Evolutionary conservation across 192 early-diverging fungal species (phyloP).

Genomic region (Coemansia sp.): DNA sequence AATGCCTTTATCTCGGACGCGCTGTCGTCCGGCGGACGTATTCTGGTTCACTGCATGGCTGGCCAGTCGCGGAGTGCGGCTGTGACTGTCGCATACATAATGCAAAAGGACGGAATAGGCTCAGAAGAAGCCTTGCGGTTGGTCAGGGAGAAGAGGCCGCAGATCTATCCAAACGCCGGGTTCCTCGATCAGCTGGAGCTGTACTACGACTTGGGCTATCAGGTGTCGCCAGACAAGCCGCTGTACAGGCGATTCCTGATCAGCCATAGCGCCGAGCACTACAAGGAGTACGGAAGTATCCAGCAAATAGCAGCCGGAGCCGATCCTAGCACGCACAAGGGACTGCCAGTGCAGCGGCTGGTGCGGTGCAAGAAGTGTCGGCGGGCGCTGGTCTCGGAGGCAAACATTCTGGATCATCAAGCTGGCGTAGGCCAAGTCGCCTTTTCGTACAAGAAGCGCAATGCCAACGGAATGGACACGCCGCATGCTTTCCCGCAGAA

Average conservation of each 20-base stretch:
- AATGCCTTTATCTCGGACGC: conserved; percentile 61
- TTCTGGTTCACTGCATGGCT: conserved; percentile 73
- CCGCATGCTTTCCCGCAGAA: conserved; percentile 54
- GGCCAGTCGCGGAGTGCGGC: conserved; percentile 74
- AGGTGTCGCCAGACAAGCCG: conserved; percentile 57
- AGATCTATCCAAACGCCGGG: conserved; percentile 65
- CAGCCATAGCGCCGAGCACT: conserved; percentile 62
- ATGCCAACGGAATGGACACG: conserved; percentile 45
- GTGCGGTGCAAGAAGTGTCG: conserved; percentile 66
- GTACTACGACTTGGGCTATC: conserved; percentile 62
- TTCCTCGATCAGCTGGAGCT: conserved; percentile 66
- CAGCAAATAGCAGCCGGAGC: conserved; percentile 57
- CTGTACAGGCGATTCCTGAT: conserved; percentile 70
- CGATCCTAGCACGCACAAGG: conserved; percentile 49
- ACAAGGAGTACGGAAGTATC: conserved; percentile 60
- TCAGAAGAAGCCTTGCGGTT: conserved; percentile 52
- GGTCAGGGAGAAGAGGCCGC: conserved; percentile 44
- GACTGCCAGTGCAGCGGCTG: conserved; percentile 5
- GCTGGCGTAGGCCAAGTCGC: conserved; percentile 70
- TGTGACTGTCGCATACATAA: conserved; percentile 66
- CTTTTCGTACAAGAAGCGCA: conserved; percentile 76
- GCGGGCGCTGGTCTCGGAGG: conserved; percentile 60
- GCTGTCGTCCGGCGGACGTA: conserved; percentile 49
- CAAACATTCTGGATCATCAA: conserved; percentile 70
- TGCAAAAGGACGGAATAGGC: conserved; percentile 58